phyloP scores from a whole-genome alignment of 2,329 filamentous ascomycete species.

The Fusarium brachygibbosum region DNA sequence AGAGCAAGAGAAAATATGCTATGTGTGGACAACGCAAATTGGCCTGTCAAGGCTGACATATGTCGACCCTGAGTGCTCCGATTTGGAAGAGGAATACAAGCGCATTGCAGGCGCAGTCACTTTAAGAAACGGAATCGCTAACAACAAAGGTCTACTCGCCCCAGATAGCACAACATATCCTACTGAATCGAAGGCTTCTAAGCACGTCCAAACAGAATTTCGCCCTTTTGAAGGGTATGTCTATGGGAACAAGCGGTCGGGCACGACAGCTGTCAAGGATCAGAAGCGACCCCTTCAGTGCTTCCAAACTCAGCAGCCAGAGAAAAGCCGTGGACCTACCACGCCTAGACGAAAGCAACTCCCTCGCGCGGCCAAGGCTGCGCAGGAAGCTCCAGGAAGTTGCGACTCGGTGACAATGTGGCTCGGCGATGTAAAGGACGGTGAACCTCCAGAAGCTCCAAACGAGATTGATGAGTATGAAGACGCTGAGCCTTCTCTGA shows the following conservation, averaged over 20 bases:
- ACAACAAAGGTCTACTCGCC: conserved; percentile 13
- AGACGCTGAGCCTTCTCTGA: too few relatives aligned
- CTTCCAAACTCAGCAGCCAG: neutral
- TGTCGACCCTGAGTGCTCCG: conserved; percentile 12
- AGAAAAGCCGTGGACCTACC: neutral
- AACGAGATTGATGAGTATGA: neutral
- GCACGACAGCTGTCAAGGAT: conserved; percentile 3
- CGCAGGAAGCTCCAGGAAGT: neutral
- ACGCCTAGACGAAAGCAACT: neutral
- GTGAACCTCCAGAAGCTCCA: neutral
- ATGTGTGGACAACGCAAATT: conserved; percentile 48
- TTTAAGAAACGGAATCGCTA: conserved; percentile 34
- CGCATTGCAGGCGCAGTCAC: conserved; percentile 38
- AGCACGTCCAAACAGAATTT: conserved; percentile 14
- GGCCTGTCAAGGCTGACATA: conserved; percentile 49
- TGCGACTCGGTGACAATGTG: conserved; percentile 10
- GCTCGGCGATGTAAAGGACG: conserved; percentile 8
- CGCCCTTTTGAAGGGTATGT: conserved; percentile 31
- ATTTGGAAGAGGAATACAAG: conserved; percentile 27
- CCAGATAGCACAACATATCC: conserved; percentile 30
- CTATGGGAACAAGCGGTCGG: conserved; percentile 36
- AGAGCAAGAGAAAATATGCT: conserved; percentile 33
- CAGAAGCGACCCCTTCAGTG: neutral
- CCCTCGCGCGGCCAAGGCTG: neutral
- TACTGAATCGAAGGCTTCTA: neutral